Evolutionary conservation across 2,329 filamentous ascomycete genomes (phyloP).

Genomic region (Emericellopsis cladophorae): DNA sequence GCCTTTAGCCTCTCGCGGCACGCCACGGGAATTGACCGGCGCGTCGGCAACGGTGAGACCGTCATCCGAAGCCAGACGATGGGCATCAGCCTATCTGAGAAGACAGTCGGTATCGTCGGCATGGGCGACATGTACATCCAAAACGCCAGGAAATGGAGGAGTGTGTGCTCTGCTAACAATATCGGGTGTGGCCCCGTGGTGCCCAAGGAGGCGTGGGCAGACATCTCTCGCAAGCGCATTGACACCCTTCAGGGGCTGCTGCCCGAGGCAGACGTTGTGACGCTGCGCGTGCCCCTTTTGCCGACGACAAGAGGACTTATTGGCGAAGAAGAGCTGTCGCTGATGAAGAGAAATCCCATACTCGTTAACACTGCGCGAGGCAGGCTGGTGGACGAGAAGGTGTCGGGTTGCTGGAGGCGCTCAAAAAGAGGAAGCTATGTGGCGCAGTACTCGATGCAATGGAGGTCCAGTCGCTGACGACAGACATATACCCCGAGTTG

Average conservation of each 20-base stretch:
- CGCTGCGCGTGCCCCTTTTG: slow-evolving; percentile 18
- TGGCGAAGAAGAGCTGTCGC: slow-evolving; percentile 7
- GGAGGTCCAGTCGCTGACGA: slow-evolving; percentile 11
- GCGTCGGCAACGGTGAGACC: slow-evolving; percentile 9
- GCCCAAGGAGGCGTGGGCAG: slow-evolving; percentile 12
- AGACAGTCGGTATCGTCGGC: slow-evolving; percentile 18
- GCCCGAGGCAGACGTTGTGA: slow-evolving; percentile 14
- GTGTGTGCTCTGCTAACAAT: slow-evolving; percentile 14
- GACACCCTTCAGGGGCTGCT: slow-evolving; percentile 14
- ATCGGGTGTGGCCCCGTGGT: slow-evolving; percentile 17
- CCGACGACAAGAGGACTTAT: slow-evolving; percentile 15
- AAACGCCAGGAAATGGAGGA: slow-evolving; percentile 16
- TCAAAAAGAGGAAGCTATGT: slow-evolving; percentile 14
- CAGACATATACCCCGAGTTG: slow-evolving; percentile 14
- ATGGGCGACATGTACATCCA: slow-evolving; percentile 20
- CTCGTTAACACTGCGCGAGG: slow-evolving; percentile 17
- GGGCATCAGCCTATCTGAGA: slow-evolving; percentile 16
- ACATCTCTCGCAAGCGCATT: slow-evolving; percentile 11
- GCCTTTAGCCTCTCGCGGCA: slow-evolving; percentile 16
- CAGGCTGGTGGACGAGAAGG: slow-evolving; percentile 20
- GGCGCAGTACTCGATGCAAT: slow-evolving; percentile 23
- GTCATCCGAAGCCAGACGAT: slow-evolving; percentile 22
- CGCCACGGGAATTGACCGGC: slow-evolving; percentile 13
- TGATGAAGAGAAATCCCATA: slow-evolving; percentile 12
- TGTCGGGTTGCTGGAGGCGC: slow-evolving; percentile 16